Percentiles rank a stretch among this genome's conserved stretches.
Evolutionary conservation across 2,329 filamentous ascomycete genomes (phyloP).

Genomic region (Fusarium sp.): DNA sequence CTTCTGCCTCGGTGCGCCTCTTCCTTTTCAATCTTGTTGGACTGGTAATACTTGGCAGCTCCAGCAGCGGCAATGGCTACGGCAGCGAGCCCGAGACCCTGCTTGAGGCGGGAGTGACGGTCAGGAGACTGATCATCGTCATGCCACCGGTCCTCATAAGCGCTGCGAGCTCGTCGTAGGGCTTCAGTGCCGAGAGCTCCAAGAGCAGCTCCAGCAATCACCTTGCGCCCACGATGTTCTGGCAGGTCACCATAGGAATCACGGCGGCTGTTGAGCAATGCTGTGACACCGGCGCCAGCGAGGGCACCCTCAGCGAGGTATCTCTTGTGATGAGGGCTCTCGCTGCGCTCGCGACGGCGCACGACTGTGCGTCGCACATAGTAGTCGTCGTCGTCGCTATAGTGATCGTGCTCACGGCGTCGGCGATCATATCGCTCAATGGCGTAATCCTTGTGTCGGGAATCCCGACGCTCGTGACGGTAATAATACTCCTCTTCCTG

Average conservation of each 20-base stretch:
- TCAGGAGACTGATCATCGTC: conserved; percentile 55
- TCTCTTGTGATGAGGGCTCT: conserved; percentile 65
- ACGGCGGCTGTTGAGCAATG: conserved; percentile 68
- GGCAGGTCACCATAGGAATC: conserved; percentile 62
- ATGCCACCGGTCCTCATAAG: conserved; percentile 66
- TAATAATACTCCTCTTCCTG: conserved; percentile 65
- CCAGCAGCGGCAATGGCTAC: conserved; percentile 73
- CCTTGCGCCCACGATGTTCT: conserved; percentile 67
- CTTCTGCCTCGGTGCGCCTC: conserved; percentile 68
- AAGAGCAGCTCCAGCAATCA: conserved; percentile 70
- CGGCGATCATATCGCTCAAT: conserved; percentile 54
- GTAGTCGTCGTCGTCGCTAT: conserved; percentile 62
- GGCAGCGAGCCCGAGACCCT: conserved; percentile 71
- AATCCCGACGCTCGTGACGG: conserved; percentile 59
- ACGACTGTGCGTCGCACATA: conserved; percentile 60
- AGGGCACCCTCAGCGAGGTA: conserved; percentile 74
- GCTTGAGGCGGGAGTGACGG: conserved; percentile 65
- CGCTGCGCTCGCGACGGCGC: conserved; percentile 64
- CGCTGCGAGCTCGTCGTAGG: conserved; percentile 69
- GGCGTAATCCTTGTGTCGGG: conserved; percentile 52
- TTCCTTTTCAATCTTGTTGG: conserved; percentile 70
- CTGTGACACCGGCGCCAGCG: conserved; percentile 71
- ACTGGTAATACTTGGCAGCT: conserved; percentile 73
- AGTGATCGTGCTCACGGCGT: conserved; percentile 57
- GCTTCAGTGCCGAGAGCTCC: conserved; percentile 73